These are phyloP conservation scores for Neocatenulostroma microsporum DNA, from an alignment of 2,329 filamentous ascomycete species.

Conservation along the genomic window DNA sequence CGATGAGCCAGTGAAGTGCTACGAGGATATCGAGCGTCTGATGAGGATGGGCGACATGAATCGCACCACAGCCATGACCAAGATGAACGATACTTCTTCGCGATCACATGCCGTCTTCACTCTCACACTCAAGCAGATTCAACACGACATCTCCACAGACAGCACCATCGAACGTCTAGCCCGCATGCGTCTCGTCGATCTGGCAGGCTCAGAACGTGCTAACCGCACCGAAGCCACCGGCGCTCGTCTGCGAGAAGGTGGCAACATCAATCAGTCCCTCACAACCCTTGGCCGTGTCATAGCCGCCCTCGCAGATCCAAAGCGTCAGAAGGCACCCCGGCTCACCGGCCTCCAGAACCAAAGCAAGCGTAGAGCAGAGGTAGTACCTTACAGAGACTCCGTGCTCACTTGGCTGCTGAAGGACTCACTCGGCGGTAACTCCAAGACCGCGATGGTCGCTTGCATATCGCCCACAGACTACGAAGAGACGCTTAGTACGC, in stretches of 20 bases:
- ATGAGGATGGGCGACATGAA: slow-evolving; percentile 87
- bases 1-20: slow-evolving; percentile 81
- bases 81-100: slow-evolving; percentile 98
- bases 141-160: slow-evolving; percentile 94
- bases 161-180: slow-evolving; percentile 93
- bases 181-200: slow-evolving; percentile 86
- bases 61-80: slow-evolving; percentile 84
- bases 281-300: slow-evolving; percentile 94
- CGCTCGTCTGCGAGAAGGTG: slow-evolving; percentile 80
- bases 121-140: slow-evolving; percentile 95
- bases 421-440: slow-evolving; percentile 91
- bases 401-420: slow-evolving; percentile 80
- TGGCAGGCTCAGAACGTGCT: slow-evolving; percentile 89
- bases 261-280: slow-evolving; percentile 98
- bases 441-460: slow-evolving; percentile 98
- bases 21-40: slow-evolving; percentile 76
- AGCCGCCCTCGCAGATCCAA: slow-evolving; percentile 71
- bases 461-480: slow-evolving; percentile 95
- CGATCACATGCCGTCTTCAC: slow-evolving; percentile 97
- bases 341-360: slow-evolving; percentile 40
- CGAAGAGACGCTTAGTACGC: slow-evolving; percentile 90
- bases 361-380: slow-evolving; percentile 42
- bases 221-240: slow-evolving; percentile 95
- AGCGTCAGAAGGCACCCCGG: slow-evolving; percentile 36
- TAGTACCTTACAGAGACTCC: slow-evolving; percentile 90